Evolutionary conservation across 176 grass and related monocot genomes (phyloP).

Genomic region (Aegilops bicornis): DNA sequence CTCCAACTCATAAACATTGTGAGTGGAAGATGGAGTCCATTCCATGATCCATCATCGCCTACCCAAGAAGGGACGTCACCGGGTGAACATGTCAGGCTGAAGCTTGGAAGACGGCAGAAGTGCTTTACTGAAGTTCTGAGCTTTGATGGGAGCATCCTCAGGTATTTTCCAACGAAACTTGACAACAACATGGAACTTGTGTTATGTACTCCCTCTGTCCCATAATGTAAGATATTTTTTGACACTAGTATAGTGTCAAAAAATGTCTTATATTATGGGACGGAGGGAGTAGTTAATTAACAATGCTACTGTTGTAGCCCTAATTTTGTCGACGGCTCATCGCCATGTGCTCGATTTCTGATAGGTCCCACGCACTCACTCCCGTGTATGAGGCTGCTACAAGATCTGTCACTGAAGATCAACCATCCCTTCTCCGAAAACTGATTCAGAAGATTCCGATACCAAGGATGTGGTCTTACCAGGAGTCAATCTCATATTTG

Average conservation of each 20-base stretch:
- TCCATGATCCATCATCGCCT: constrained; percentile 49
- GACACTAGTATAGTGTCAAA: too few relatives aligned
- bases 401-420: constrained; percentile 59
- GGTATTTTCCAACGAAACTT: constrained; percentile 35
- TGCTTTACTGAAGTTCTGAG: constrained; percentile 84
- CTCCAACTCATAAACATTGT: constrained; percentile 68
- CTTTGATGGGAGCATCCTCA: constrained; percentile 90
- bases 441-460: constrained; percentile 72
- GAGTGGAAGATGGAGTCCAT: constrained; percentile 80
- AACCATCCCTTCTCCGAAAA: constrained; percentile 41
- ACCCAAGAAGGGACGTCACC: constrained; percentile 36
- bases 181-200: neutral
- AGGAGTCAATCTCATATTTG: constrained; percentile 90
- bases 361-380: constrained; percentile 67
- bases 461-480: constrained; percentile 80
- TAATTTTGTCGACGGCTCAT: constrained; percentile 1
- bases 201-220: neutral
- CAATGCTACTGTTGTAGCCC: neutral
- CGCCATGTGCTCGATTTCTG: neutral
- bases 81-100: constrained; percentile 42
- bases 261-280: too few relatives aligned
- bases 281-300: neutral
- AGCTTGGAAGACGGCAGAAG: constrained; percentile 56
- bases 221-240: too few relatives aligned
- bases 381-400: constrained; percentile 72